Evolutionary conservation across 2,329 filamentous ascomycete genomes (phyloP).

Genomic region (Stagonosporopsis tanaceti): DNA sequence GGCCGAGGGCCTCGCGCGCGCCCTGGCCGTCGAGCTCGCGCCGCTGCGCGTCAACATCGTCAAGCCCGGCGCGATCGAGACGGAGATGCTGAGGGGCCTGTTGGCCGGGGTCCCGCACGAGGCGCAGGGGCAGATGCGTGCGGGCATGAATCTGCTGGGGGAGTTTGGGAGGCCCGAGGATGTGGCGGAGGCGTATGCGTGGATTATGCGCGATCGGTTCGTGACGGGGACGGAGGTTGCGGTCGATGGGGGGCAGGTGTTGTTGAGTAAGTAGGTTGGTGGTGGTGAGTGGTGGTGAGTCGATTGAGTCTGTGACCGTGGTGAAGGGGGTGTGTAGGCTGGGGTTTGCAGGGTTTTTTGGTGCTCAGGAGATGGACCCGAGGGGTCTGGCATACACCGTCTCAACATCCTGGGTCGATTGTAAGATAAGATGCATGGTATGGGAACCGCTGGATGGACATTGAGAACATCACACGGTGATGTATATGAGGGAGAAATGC

Average conservation of each 20-base stretch:
- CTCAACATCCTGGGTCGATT: too few species aligned
- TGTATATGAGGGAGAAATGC: too few species aligned
- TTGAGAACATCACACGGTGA: too few species aligned
- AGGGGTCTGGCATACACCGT: too few species aligned
- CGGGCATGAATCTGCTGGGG: constrained; percentile 28
- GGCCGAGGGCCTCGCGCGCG: constrained; percentile 45
- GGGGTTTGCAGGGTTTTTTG: too few species aligned
- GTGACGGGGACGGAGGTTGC: constrained; percentile 46
- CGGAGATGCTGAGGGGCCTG: constrained; percentile 50
- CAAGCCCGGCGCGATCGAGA: constrained; percentile 51
- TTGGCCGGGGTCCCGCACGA: constrained; percentile 19
- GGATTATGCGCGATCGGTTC: constrained; percentile 54
- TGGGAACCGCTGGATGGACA: too few species aligned
- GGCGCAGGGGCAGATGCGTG: constrained; percentile 22
- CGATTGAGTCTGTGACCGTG: too few species aligned
- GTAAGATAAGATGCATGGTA: too few species aligned
- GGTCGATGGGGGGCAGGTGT: constrained; percentile 46
- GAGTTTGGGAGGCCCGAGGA: constrained; percentile 42
- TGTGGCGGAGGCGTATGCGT: constrained; percentile 55
- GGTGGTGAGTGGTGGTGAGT: too few species aligned
- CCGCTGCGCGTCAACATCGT: constrained; percentile 55
- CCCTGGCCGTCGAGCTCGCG: constrained; percentile 52
- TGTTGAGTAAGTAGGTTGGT: neutral
- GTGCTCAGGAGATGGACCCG: too few species aligned
- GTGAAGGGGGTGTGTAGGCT: too few species aligned